phyloP scores from a whole-genome alignment of 2,329 filamentous ascomycete species.

The Ceratocystiopsis sp. region DNA sequence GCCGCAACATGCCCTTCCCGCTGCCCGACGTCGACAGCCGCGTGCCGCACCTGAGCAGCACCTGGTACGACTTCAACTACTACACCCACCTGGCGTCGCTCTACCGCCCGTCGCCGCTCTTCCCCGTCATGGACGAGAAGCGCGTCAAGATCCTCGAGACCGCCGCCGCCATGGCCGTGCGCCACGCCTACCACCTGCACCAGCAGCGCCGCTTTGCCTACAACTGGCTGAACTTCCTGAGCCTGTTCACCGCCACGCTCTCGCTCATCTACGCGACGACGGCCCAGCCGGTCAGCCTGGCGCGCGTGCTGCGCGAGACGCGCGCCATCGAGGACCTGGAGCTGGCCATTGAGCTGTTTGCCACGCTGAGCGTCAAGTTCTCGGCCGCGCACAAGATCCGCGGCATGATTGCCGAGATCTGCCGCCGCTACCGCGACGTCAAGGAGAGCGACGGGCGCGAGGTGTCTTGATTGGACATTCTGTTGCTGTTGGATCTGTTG shows the following conservation, averaged over 20 bases:
- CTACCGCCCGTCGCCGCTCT: conserved; percentile 26
- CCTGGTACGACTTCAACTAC: conserved; percentile 31
- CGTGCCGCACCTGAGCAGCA: conserved; percentile 25
- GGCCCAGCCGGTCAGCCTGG: conserved; percentile 18
- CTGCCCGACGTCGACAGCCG: conserved; percentile 20
- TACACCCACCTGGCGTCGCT: conserved; percentile 27
- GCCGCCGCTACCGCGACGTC: conserved; percentile 10
- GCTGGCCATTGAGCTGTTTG: conserved; percentile 16
- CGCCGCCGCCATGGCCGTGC: conserved; percentile 25
- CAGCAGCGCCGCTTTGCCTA: conserved; percentile 23
- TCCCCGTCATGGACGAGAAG: conserved; percentile 18
- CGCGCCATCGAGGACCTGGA: conserved; percentile 16
- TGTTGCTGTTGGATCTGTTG: too few species aligned
- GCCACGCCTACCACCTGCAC: conserved; percentile 21
- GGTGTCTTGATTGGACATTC: too few species aligned
- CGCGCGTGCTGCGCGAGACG: conserved; percentile 12
- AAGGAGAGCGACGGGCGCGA: too few species aligned
- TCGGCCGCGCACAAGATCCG: conserved; percentile 14
- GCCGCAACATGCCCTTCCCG: conserved; percentile 26
- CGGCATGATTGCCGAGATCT: conserved; percentile 13
- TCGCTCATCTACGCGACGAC: conserved; percentile 26
- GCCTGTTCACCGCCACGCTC: conserved; percentile 23
- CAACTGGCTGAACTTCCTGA: conserved; percentile 24
- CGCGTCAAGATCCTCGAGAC: conserved; percentile 21
- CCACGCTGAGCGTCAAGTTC: conserved; percentile 16